These are phyloP conservation scores for Podaxis sp. DNA, from an alignment of 768 basidiomycete species.

Conservation along the genomic window DNA sequence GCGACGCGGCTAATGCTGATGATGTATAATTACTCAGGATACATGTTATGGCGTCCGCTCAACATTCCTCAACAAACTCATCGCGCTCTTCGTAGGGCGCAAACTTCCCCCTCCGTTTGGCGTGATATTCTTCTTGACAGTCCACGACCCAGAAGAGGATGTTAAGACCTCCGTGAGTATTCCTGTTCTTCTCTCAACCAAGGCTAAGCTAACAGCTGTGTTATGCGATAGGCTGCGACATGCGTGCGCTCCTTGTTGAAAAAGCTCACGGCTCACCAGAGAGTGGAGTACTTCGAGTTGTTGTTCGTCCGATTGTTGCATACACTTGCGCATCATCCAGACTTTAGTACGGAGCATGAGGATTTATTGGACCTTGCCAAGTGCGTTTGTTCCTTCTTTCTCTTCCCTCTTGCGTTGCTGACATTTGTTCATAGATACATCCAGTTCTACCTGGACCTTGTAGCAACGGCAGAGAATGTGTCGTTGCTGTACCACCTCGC, in stretches of 20 bases:
- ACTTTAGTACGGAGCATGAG: slow-evolving; percentile 67
- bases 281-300: slow-evolving; percentile 70
- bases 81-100: slow-evolving; percentile 54
- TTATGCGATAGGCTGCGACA: slow-evolving; percentile 41
- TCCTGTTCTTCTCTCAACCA: not conserved
- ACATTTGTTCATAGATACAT: slow-evolving; percentile 61
- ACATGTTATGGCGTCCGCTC: slow-evolving; percentile 83
- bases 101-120: slow-evolving; percentile 74
- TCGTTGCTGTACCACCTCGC: slow-evolving; percentile 82
- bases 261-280: slow-evolving; percentile 47
- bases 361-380: slow-evolving; percentile 76
- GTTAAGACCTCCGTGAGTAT: slow-evolving; percentile 57
- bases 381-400: slow-evolving; percentile 36
- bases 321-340: slow-evolving; percentile 91
- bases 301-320: slow-evolving; percentile 85
- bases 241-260: slow-evolving; percentile 50
- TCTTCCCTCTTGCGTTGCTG: not conserved
- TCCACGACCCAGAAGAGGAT: slow-evolving; percentile 88
- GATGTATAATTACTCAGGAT: slow-evolving; percentile 50
- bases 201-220: not conserved
- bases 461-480: slow-evolving; percentile 78
- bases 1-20: not conserved
- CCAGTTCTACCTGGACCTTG: slow-evolving; percentile 77
- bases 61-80: slow-evolving; percentile 70
- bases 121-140: slow-evolving; percentile 80